A percentile compares a stretch with the other conserved stretches of the same genome.
These are phyloP conservation scores for Nigrospora osmanthi DNA, from an alignment of 2,329 filamentous ascomycete genomes.

Conservation along the genomic window DNA sequence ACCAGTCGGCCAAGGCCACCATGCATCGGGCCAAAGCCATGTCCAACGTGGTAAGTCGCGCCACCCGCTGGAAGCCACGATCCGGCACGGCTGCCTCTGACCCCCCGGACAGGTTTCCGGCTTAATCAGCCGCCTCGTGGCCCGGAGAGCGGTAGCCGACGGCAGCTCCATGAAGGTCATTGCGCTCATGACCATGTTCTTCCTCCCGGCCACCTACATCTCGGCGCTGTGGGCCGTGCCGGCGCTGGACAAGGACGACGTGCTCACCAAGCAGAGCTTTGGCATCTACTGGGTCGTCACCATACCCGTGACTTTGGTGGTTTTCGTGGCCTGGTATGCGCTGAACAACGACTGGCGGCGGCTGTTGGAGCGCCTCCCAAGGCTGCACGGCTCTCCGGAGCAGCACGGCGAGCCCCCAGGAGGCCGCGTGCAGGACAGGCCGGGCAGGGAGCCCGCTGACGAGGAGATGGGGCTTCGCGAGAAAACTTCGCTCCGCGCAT, in stretches of 20 bases:
- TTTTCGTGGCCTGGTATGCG: background rate
- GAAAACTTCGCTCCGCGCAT: too few species aligned
- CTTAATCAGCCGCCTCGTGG: slow-evolving; percentile 4
- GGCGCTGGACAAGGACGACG: background rate
- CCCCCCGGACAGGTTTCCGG: background rate
- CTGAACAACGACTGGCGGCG: too few species aligned
- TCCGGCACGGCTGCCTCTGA: too few species aligned
- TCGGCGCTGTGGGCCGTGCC: slow-evolving; percentile 20
- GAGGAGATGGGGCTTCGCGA: too few species aligned
- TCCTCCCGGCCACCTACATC: slow-evolving; percentile 31
- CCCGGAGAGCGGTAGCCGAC: slow-evolving; percentile 17
- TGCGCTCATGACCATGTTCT: slow-evolving; percentile 28
- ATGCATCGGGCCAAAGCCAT: slow-evolving; percentile 4
- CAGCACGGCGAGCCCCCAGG: too few species aligned
- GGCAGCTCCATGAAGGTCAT: slow-evolving; percentile 28
- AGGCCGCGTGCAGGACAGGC: too few species aligned
- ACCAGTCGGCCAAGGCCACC: background rate
- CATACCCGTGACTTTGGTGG: background rate
- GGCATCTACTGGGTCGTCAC: slow-evolving; percentile 7
- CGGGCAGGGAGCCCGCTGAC: too few species aligned
- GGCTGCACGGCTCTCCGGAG: too few species aligned
- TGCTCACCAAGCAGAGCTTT: slow-evolving; percentile 1
- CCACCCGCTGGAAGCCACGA: too few species aligned
- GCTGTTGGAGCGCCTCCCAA: too few species aligned
- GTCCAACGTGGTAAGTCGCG: slow-evolving; percentile 3